Conservation (phyloP, 768 basidiomycete genomes). For the Paxillus involutus region DNA sequence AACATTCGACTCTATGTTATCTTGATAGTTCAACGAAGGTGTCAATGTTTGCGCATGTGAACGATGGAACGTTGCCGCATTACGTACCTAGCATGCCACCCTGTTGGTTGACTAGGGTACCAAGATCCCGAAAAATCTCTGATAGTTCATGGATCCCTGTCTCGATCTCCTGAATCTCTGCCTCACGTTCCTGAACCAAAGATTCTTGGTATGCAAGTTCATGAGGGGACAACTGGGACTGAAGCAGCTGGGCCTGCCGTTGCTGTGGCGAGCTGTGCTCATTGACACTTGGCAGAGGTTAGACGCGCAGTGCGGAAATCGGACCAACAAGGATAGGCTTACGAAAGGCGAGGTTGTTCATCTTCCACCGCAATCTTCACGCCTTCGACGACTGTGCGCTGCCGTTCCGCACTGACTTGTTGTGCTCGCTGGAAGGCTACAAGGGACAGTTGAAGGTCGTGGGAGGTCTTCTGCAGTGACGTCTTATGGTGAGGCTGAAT, state of each 20-base stretch:
- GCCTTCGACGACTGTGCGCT: conserved; percentile 84
- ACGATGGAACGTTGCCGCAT: not conserved
- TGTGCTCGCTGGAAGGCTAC: conserved; percentile 92
- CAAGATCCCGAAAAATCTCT: conserved; percentile 95
- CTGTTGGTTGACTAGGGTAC: conserved; percentile 92
- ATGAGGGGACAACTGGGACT: conserved; percentile 78
- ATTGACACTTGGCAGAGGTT: conserved; percentile 21
- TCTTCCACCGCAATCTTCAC: conserved; percentile 86
- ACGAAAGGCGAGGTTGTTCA: conserved; percentile 41
- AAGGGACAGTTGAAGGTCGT: conserved; percentile 88
- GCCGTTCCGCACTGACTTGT: conserved; percentile 85
- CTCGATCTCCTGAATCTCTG: conserved; percentile 95
- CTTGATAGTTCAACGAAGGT: conserved; percentile 38
- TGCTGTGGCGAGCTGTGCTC: conserved; percentile 49
- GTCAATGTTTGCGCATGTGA: not conserved
- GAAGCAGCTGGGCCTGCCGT: conserved; percentile 68
- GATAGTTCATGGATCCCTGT: conserved; percentile 93
- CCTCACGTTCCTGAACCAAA: conserved; percentile 77
- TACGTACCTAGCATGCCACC: conserved; percentile 88
- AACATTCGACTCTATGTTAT: conserved; percentile 94
- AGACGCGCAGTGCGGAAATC: not conserved
- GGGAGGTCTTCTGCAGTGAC: conserved; percentile 86
- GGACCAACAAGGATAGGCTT: not conserved
- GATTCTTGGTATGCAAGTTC: conserved; percentile 97
- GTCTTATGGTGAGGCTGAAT: conserved; percentile 77